Evolutionary conservation across 2,329 filamentous ascomycete species (phyloP).

Genomic region (Phaeosphaeriaceae sp.): DNA sequence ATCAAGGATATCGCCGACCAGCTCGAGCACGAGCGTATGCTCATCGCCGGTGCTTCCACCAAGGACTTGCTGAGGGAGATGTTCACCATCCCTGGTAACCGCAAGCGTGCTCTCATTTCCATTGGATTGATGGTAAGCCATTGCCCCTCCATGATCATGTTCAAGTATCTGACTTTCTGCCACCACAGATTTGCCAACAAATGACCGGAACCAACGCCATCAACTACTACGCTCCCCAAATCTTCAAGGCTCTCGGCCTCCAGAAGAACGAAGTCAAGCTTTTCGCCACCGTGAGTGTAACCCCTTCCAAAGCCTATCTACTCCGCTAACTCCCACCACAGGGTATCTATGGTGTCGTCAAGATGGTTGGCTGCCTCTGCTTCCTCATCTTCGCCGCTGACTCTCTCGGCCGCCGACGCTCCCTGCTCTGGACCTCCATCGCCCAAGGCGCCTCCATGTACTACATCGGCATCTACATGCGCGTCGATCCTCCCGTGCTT

Average conservation of each 20-base stretch:
- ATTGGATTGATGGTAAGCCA: slow-evolving; percentile 65
- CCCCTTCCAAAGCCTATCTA: neutral
- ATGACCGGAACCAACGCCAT: slow-evolving; percentile 66
- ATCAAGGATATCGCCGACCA: slow-evolving; percentile 48
- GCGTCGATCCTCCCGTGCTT: slow-evolving; percentile 64
- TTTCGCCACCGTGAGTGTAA: slow-evolving; percentile 65
- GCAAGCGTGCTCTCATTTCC: slow-evolving; percentile 69
- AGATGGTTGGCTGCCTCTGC: slow-evolving; percentile 67
- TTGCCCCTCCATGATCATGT: too few species aligned
- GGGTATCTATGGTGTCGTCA: slow-evolving; percentile 59
- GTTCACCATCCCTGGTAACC: slow-evolving; percentile 58
- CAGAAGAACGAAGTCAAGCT: slow-evolving; percentile 63
- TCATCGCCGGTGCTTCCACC: slow-evolving; percentile 59
- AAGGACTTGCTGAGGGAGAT: slow-evolving; percentile 50
- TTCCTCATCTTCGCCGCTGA: slow-evolving; percentile 75
- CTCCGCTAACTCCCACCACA: too few species aligned
- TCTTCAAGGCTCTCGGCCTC: slow-evolving; percentile 72
- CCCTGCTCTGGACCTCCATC: slow-evolving; percentile 69
- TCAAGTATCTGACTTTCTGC: too few species aligned
- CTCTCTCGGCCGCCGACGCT: slow-evolving; percentile 70
- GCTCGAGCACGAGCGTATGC: slow-evolving; percentile 62
- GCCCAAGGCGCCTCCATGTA: slow-evolving; percentile 70
- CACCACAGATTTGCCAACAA: slow-evolving; percentile 66
- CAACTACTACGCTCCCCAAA: slow-evolving; percentile 73
- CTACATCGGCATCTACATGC: slow-evolving; percentile 75